Evolutionary conservation across 1,284 basidiomycete genomes (phyloP).

Genomic region (Ceratobasidium papillatum): DNA sequence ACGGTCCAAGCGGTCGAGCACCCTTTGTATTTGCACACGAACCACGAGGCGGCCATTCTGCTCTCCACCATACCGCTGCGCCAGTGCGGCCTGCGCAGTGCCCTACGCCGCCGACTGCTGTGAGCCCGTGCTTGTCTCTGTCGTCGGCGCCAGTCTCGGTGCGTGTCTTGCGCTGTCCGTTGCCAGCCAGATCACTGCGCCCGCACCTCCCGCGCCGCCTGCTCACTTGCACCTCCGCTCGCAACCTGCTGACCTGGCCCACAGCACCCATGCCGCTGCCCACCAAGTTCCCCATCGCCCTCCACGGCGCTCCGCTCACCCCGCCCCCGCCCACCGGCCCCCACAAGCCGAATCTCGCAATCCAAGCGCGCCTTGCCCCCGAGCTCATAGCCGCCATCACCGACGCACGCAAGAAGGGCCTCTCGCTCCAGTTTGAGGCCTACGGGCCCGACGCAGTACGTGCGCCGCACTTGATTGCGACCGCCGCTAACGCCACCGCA

Average conservation of each 20-base stretch:
- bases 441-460: slow-evolving; percentile 33
- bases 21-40: slow-evolving; percentile 37
- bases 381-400: slow-evolving; percentile 36
- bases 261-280: slow-evolving; percentile 23
- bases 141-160: background rate
- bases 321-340: slow-evolving; percentile 29
- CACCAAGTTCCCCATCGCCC: slow-evolving; percentile 24
- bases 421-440: slow-evolving; percentile 29
- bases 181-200: slow-evolving; percentile 26
- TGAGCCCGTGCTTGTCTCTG: background rate
- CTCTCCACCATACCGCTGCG: slow-evolving; percentile 10
- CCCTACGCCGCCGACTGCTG: background rate
- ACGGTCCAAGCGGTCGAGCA: slow-evolving; percentile 12
- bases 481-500: background rate
- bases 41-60: slow-evolving; percentile 17
- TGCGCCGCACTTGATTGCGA: background rate
- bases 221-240: no score
- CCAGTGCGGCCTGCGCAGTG: slow-evolving; percentile 14
- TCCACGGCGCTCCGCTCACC: slow-evolving; percentile 32
- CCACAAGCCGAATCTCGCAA: slow-evolving; percentile 32
- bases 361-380: slow-evolving; percentile 23
- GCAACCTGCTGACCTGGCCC: background rate
- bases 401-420: slow-evolving; percentile 38
- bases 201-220: slow-evolving; percentile 21
- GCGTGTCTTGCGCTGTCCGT: slow-evolving; percentile 1